phyloP scores from a whole-genome alignment of 768 basidiomycete genomes.

The Lepiota venenata region DNA sequence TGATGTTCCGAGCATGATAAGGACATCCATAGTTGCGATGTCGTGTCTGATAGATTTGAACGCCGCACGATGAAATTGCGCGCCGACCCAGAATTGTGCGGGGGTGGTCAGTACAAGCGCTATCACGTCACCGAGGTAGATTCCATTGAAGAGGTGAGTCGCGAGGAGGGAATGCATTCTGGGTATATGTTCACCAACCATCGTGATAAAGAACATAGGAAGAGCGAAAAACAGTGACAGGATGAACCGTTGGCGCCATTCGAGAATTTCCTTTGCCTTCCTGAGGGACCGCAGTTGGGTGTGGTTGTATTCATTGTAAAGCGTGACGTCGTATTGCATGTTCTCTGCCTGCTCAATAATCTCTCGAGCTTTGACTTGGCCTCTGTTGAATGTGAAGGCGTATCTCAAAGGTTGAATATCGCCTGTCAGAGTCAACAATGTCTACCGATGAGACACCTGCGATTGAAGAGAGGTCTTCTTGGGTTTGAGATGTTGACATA shows the following conservation, averaged over 20 bases:
- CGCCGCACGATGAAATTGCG: constrained; percentile 83
- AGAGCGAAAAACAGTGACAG: constrained; percentile 77
- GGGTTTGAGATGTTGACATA: constrained; percentile 71
- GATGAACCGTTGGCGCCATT: constrained; percentile 81
- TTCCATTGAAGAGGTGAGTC: constrained; percentile 53
- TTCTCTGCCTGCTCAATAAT: constrained; percentile 86
- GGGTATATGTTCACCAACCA: constrained; percentile 73
- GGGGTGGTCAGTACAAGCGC: constrained; percentile 80
- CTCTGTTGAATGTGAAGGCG: constrained; percentile 71
- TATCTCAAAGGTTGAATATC: constrained; percentile 33
- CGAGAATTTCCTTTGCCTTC: constrained; percentile 85
- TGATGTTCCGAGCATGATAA: constrained; percentile 92
- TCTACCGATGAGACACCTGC: constrained; percentile 74
- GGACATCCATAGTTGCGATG: constrained; percentile 96
- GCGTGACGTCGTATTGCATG: constrained; percentile 87
- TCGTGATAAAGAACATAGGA: constrained; percentile 89
- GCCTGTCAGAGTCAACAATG: constrained; percentile 73
- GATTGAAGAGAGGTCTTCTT: constrained; percentile 59
- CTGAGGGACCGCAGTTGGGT: constrained; percentile 86
- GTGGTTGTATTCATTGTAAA: constrained; percentile 74
- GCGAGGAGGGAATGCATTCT: constrained; percentile 52
- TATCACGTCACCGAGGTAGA: constrained; percentile 85
- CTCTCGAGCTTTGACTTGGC: constrained; percentile 71
- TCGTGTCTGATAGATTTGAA: constrained; percentile 90
- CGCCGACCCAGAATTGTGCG: constrained; percentile 89